Evolutionary conservation across 2,329 filamentous ascomycete species (phyloP).

Genomic region (Claviceps pazoutovae): DNA sequence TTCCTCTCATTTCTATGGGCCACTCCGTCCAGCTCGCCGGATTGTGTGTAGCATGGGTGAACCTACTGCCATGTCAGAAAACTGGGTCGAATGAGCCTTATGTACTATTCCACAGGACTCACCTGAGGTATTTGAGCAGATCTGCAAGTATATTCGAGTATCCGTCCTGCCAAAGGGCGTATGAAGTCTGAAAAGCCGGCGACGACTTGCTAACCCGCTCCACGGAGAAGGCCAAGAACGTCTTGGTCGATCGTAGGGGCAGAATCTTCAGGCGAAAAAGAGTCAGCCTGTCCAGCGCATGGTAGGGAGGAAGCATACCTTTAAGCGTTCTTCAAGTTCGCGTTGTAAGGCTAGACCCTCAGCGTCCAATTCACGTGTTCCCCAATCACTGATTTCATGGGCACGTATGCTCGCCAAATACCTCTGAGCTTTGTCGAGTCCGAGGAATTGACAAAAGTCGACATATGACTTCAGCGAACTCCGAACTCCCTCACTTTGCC

Average conservation of each 20-base stretch:
- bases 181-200: constrained; percentile 59
- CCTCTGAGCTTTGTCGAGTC: constrained; percentile 63
- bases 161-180: constrained; percentile 69
- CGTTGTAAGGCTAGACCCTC: constrained; percentile 69
- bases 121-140: constrained; percentile 70
- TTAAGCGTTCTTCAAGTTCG: constrained; percentile 62
- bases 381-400: constrained; percentile 71
- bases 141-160: constrained; percentile 76
- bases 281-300: constrained; percentile 6
- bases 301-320: constrained; percentile 27
- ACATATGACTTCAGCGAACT: constrained; percentile 58
- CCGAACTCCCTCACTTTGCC: constrained; percentile 59
- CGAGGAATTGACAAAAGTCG: constrained; percentile 67
- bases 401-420: constrained; percentile 65
- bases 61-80: constrained; percentile 28
- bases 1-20: constrained; percentile 57
- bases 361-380: constrained; percentile 57
- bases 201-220: constrained; percentile 71
- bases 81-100: background rate
- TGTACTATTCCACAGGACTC: constrained; percentile 4
- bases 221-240: constrained; percentile 81
- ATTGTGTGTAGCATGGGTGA: constrained; percentile 86
- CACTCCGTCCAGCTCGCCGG: constrained; percentile 69
- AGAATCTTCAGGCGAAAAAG: constrained; percentile 34
- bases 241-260: constrained; percentile 77